phyloP scores from a whole-genome alignment of 495 filamentous ascomycete species.

The Podospora australis region DNA sequence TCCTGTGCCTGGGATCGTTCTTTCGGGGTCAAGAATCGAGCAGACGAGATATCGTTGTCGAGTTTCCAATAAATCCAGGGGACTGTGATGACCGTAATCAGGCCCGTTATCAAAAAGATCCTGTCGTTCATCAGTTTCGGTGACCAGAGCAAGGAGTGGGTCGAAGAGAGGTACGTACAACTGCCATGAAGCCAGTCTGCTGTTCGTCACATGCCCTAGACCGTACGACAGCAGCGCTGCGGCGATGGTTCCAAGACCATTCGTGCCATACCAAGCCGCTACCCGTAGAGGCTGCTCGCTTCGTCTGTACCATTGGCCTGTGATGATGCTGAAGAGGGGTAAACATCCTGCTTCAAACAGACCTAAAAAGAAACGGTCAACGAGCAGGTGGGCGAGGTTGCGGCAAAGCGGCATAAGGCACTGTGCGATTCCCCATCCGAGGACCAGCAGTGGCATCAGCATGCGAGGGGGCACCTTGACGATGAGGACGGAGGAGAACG shows the following conservation, averaged over 20 bases:
- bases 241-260: constrained; percentile 57
- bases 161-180: constrained; percentile 40
- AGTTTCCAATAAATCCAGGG: constrained; percentile 46
- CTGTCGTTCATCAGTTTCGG: constrained; percentile 41
- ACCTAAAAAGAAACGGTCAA: constrained; percentile 54
- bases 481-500: constrained; percentile 57
- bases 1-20: constrained; percentile 43
- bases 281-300: constrained; percentile 57
- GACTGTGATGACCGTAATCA: constrained; percentile 48
- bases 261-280: constrained; percentile 59
- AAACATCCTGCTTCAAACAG: constrained; percentile 57
- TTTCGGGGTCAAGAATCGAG: constrained; percentile 45
- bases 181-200: constrained; percentile 52
- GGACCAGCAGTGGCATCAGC: constrained; percentile 52
- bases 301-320: constrained; percentile 56
- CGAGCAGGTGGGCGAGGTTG: constrained; percentile 45
- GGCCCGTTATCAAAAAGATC: constrained; percentile 57
- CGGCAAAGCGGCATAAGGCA: constrained; percentile 48
- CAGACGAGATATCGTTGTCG: constrained; percentile 45
- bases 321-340: constrained; percentile 54
- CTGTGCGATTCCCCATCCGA: constrained; percentile 58
- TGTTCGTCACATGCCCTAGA: constrained; percentile 49
- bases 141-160: neutral
- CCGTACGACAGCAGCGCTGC: constrained; percentile 57
- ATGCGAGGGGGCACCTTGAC: constrained; percentile 61